phyloP scores from a whole-genome alignment of 1,284 basidiomycete species.

The Melanopsichium pennsylvanicum region DNA sequence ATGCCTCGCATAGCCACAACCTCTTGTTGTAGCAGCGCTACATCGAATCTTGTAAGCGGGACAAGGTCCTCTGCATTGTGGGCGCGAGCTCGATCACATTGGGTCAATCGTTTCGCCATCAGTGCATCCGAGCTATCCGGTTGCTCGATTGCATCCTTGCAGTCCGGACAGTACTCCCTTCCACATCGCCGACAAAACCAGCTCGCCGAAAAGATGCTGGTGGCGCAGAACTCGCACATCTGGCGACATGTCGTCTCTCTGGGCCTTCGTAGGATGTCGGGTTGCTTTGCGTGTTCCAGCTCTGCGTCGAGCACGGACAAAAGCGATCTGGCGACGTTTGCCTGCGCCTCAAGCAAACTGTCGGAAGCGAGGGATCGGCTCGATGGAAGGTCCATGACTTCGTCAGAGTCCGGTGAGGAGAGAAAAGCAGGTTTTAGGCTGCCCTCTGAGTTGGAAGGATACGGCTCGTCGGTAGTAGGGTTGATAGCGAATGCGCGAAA shows the following conservation, averaged over 20 bases:
- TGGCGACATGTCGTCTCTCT: conserved; percentile 44
- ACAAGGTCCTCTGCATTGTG: conserved; percentile 72
- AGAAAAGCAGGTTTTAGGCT: conserved; percentile 8
- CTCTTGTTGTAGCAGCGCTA: conserved; percentile 73
- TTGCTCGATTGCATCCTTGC: conserved; percentile 74
- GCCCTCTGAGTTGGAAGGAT: not conserved
- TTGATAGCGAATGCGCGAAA: conserved; percentile 36
- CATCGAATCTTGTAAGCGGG: conserved; percentile 75
- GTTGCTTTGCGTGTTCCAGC: conserved; percentile 27
- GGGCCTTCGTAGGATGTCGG: conserved; percentile 15
- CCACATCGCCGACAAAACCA: conserved; percentile 91
- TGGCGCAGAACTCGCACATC: conserved; percentile 80
- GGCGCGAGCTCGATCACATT: conserved; percentile 23
- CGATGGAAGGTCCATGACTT: conserved; percentile 20
- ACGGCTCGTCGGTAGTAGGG: conserved; percentile 5
- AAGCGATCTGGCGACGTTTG: conserved; percentile 23
- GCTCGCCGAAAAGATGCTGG: conserved; percentile 85
- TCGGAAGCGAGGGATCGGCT: conserved; percentile 11
- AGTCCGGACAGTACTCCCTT: conserved; percentile 85
- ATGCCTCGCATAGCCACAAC: conserved; percentile 73
- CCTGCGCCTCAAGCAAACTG: conserved; percentile 6
- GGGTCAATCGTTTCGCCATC: conserved; percentile 31
- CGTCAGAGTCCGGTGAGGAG: conserved; percentile 22
- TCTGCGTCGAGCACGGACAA: conserved; percentile 27
- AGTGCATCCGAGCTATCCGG: conserved; percentile 6